Evolutionary conservation across 352 stramenopile species (phyloP), one percentile per base, ranked within the genome.

Genomic region (Aphanomyces cochlioides): DNA sequence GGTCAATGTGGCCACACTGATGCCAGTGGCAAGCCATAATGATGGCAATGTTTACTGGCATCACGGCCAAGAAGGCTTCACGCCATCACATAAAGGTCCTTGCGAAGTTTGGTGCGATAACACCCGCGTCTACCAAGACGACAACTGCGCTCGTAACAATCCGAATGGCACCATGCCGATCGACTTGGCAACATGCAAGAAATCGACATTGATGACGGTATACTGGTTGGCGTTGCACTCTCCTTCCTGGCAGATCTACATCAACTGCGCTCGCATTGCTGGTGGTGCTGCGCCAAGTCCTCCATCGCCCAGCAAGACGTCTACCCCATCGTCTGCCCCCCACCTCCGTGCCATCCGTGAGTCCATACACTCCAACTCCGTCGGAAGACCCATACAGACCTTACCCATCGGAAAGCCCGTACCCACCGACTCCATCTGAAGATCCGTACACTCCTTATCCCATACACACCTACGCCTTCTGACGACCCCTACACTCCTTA

Each of bases 171-270:
- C 43, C 28, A n/a, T 61, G 54, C 39, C 39, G 5, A 61, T 61
- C 21, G 54, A 61, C 34, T 28, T 39, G 13, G 54, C 61, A 8
- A 75, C 66, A 39, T 83, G 78, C 61, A 59, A 73, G 1, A 64
- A 72, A 17, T 59, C 75, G 8, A 77, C 59, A 17, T 68, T 74
- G 12, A 47, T 81, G 47, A 78, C 73, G 36, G 75, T 81, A 47
- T 83, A 83, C 69, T 83, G 78, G 78, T 56, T 83, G 39, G 72
- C 75, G 17, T 68, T 80, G 39, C 78, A 83, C 63, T 67, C 5
- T 59, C 36, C 39, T 6, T 72, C 68, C 12, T 83, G 77, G 66
- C 78, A 83, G 57, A 75, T 83, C 56, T 83, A 83, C 60, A 70
- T 64, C 53, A 81, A 78, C 54, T 83, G 72, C 50, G 65, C 61